Evolutionary conservation across 176 grass and related monocot species (phyloP).

Genomic region (Triticum turgidum): DNA sequence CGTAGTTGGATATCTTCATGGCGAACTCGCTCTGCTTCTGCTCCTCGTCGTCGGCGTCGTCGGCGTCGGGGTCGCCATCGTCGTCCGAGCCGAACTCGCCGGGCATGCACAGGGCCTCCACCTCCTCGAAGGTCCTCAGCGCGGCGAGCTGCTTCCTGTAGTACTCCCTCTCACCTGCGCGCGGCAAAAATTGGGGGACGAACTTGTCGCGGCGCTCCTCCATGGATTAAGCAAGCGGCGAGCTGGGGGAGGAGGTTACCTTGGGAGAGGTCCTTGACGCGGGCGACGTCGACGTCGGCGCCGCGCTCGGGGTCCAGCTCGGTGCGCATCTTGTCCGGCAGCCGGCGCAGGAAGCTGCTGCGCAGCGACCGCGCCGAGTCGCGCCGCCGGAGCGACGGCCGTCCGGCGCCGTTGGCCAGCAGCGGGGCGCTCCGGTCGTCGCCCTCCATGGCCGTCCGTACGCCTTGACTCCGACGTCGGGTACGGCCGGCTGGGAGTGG

Average conservation of each 20-base stretch:
- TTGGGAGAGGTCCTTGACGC: constrained; percentile 62
- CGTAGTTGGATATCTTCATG: constrained; percentile 86
- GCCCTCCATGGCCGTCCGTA: constrained; percentile 26
- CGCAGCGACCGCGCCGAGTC: constrained; percentile 70
- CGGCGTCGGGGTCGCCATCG: background rate
- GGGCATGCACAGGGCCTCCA: constrained; percentile 53
- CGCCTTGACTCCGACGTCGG: background rate
- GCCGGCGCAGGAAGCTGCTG: constrained; percentile 59
- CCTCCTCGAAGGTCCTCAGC: constrained; percentile 65
- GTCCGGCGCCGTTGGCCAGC: constrained; percentile 27
- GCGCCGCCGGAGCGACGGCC: constrained; percentile 36
- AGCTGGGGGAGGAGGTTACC: constrained; percentile 25
- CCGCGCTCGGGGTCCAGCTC: constrained; percentile 63
- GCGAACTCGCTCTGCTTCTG: constrained; percentile 69
- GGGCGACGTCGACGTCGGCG: constrained; percentile 52
- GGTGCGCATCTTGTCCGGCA: constrained; percentile 77
- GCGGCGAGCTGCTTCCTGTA: constrained; percentile 76
- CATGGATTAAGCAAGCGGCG: background rate
- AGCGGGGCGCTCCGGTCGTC: constrained; percentile 55
- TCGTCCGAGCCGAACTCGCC: constrained; percentile 42
- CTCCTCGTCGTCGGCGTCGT: constrained; percentile 30
- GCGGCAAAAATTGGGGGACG: background rate
- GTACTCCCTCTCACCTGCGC: constrained; percentile 68
- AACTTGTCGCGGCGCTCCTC: background rate
- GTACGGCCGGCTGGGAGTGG: background rate